These are phyloP conservation scores for Erodium trifolium DNA, from an alignment of 441 rosid species.

Conservation along the genomic window DNA sequence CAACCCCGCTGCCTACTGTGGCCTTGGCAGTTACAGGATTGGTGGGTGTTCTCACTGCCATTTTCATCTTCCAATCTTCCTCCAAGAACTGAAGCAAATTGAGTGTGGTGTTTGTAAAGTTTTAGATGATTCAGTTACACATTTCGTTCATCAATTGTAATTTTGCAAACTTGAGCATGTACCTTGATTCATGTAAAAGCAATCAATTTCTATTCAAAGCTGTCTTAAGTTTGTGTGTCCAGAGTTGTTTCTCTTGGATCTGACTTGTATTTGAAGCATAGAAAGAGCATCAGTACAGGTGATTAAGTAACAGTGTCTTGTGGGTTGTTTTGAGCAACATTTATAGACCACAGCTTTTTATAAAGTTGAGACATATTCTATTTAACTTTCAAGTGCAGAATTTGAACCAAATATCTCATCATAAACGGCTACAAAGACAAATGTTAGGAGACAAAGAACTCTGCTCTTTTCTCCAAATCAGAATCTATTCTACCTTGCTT, in stretches of 20 bases:
- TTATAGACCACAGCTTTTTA: not conserved
- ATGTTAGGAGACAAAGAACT: not conserved
- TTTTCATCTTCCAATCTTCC: constrained; percentile 78
- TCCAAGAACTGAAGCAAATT: constrained; percentile 39
- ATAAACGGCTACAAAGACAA: too few relatives aligned
- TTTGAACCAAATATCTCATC: not conserved
- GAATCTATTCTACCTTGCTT: constrained; percentile 26
- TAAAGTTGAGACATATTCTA: not conserved
- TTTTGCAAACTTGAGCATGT: not conserved
- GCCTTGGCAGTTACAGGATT: constrained; percentile 77
- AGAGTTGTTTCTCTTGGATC: too few relatives aligned
- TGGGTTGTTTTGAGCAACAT: not conserved
- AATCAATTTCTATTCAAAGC: not conserved
- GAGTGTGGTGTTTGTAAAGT: constrained; percentile 19
- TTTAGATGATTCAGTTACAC: constrained; percentile 13
- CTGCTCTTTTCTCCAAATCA: not conserved
- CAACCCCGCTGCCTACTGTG: constrained; percentile 40
- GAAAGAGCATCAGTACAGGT: too few relatives aligned
- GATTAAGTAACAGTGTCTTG: not conserved
- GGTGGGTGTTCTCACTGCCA: constrained; percentile 63
- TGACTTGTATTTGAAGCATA: too few relatives aligned
- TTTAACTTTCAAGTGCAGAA: not conserved
- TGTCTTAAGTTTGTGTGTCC: too few relatives aligned
- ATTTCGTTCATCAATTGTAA: constrained; percentile 19
- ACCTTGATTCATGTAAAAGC: constrained; percentile 11